These are phyloP conservation scores for Hansenula anomala DNA, from an alignment of 1,139 yeast genomes.

Conservation along the genomic window DNA sequence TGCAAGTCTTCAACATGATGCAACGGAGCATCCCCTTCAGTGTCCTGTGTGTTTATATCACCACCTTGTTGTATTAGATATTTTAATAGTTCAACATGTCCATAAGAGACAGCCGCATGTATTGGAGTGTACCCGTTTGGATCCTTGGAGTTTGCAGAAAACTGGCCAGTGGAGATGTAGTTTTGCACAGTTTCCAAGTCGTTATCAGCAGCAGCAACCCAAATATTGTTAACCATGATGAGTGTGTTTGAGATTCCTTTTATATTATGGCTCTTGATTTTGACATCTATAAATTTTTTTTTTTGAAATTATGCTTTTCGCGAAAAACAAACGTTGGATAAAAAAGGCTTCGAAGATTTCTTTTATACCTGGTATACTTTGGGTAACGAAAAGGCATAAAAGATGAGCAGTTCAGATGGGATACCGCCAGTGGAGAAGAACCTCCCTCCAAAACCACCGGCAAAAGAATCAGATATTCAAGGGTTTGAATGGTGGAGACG, in stretches of 20 bases:
- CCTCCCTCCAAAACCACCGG: conserved; percentile 6
- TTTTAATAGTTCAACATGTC: conserved; percentile 63
- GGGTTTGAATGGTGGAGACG: conserved; percentile 86
- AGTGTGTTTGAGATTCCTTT: too few species aligned
- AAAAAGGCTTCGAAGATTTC: too few species aligned
- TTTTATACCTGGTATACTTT: too few species aligned
- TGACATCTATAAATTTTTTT: background rate
- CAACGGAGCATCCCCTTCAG: conserved; percentile 92
- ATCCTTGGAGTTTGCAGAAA: conserved; percentile 70
- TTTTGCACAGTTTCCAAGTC: conserved; percentile 54
- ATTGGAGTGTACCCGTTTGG: conserved; percentile 93
- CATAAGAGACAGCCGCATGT: conserved; percentile 96
- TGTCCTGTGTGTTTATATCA: conserved; percentile 73
- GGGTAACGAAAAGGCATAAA: too few species aligned
- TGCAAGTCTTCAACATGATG: conserved; percentile 78
- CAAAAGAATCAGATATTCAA: conserved; percentile 8
- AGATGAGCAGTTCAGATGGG: background rate
- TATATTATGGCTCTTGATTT: too few species aligned
- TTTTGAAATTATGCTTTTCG: too few species aligned
- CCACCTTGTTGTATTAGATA: conserved; percentile 63
- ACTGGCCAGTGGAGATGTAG: conserved; percentile 45
- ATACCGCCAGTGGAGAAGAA: conserved; percentile 6
- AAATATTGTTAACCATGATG: conserved; percentile 68
- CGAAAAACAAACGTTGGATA: too few species aligned
- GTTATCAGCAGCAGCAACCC: conserved; percentile 95